Evolutionary conservation across 768 basidiomycete genomes (phyloP), one percentile per base, ranked within the genome.

Genomic region (Tricholoma matsutake): DNA sequence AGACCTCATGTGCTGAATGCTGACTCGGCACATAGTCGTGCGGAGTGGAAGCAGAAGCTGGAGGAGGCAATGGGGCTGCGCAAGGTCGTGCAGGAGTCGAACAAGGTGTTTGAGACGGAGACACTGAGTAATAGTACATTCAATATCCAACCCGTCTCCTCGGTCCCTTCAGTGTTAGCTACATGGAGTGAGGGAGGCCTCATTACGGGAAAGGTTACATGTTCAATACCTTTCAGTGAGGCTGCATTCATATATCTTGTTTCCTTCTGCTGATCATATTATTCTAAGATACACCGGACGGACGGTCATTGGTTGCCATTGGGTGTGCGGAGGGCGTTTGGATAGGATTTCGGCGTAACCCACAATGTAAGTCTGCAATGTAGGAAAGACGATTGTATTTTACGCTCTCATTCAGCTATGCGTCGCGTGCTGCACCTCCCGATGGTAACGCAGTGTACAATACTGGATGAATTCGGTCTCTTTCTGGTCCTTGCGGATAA

Each of bases 401-500:
- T 16, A 89, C 63, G 81, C 83, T 67, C 8, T 49, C 22, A 29
- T 35, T 16, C 56, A 95, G 93, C 94, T 2, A 83, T 97, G 78
- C 86, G 93, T 31, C 91, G 94, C 41, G 96, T 98, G 20, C 79
- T 98, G 1, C 96, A 98, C 70, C 78, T 98, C 39, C 92, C 92
- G 72, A 85, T 86, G 77, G 95, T 98, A 32, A 93, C 94, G 2
- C 94, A 97, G 67, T 93, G 92, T 72, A 94, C 96, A 1, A 94
- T 98, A 79, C 76, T 98, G 22, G 94, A 96, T 65, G 93, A 96
- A 64, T 97, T 97, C 72, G 92, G 94, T n/a, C 89, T 98, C 65
- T 94, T 99, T 79, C 81, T 98, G 25, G 96, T 98, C 16, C 78
- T 98, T 18, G 91, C 95, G 16, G 94, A 97, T 72, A 96, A 94